Conservation (phyloP, 192 early-diverging fungal species). For the Coemansia sp. region DNA sequence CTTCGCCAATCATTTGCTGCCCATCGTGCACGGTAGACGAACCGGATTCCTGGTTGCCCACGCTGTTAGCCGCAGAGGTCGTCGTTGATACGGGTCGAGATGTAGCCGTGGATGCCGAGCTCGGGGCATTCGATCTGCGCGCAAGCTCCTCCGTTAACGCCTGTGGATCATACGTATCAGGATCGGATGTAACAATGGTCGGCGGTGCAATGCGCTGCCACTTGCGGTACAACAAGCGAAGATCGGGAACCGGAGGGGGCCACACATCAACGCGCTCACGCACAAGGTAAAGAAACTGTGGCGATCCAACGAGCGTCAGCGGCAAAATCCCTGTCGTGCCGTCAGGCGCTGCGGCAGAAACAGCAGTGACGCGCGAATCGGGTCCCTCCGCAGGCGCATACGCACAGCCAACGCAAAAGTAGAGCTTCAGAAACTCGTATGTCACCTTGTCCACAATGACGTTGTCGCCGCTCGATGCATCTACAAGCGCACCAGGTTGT, state of each 20-base stretch:
- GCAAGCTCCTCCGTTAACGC: constrained; percentile 34
- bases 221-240: constrained; percentile 42
- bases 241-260: constrained; percentile 53
- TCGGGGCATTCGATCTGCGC: constrained; percentile 29
- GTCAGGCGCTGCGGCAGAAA: constrained; percentile 1
- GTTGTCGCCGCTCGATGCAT: constrained; percentile 46
- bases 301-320: constrained; percentile 43
- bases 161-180: constrained; percentile 45
- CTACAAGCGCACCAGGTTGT: constrained; percentile 36
- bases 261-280: constrained; percentile 56
- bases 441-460: constrained; percentile 55
- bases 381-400: background rate
- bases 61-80: constrained; percentile 6
- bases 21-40: constrained; percentile 11
- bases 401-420: constrained; percentile 44
- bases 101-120: constrained; percentile 18
- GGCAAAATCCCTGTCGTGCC: constrained; percentile 25
- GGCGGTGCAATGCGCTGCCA: constrained; percentile 44
- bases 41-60: constrained; percentile 6
- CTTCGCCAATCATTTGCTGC: background rate
- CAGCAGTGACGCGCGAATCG: background rate
- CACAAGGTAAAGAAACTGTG: constrained; percentile 46
- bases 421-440: constrained; percentile 56
- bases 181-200: constrained; percentile 48
- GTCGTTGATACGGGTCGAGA: constrained; percentile 13